A percentile compares a stretch with the other conserved stretches of the same genome.
Evolutionary conservation across 208 protist genomes (phyloP).

Genomic region (Trypanosoma platydactyli): DNA sequence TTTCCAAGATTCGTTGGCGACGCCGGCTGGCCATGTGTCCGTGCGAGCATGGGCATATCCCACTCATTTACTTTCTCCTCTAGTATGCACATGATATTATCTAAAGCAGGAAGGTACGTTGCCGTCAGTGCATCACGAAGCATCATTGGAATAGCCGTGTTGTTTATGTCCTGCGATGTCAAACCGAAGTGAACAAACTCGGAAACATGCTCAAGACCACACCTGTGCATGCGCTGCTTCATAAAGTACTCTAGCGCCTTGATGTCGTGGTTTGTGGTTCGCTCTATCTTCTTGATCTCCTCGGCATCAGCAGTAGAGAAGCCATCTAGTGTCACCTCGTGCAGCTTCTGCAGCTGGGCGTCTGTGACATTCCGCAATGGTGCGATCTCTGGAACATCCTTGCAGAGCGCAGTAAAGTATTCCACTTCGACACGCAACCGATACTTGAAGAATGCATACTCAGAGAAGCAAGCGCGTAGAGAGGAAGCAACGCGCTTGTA

Average conservation of each 20-base stretch:
- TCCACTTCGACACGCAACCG: conserved; percentile 92
- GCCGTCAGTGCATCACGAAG: conserved; percentile 82
- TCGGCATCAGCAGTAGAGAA: conserved; percentile 81
- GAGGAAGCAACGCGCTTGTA: conserved; percentile 73
- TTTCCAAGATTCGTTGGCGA: conserved; percentile 94
- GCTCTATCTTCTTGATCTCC: conserved; percentile 92
- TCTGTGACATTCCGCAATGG: conserved; percentile 54
- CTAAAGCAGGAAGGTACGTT: conserved; percentile 74
- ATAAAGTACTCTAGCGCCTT: conserved; percentile 97
- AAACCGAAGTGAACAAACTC: conserved; percentile 98
- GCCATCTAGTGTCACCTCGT: conserved; percentile 52
- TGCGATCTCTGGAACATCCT: conserved; percentile 53
- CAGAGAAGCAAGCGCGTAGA: conserved; percentile 91
- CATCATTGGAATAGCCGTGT: conserved; percentile 94
- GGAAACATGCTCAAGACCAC: conserved; percentile 56
- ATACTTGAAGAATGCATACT: conserved; percentile 92
- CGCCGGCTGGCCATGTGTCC: conserved; percentile 94
- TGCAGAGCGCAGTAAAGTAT: conserved; percentile 85
- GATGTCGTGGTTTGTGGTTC: conserved; percentile 96
- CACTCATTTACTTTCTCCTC: conserved; percentile 62
- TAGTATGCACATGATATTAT: conserved; percentile 52
- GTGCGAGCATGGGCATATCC: conserved; percentile 92
- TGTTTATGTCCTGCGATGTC: conserved; percentile 98
- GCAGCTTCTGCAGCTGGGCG: conserved; percentile 53
- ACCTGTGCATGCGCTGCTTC: conserved; percentile 87